Base-by-base conservation (phyloP, 306 rosid species). In the Pterocarpus santalinus region DNA sequence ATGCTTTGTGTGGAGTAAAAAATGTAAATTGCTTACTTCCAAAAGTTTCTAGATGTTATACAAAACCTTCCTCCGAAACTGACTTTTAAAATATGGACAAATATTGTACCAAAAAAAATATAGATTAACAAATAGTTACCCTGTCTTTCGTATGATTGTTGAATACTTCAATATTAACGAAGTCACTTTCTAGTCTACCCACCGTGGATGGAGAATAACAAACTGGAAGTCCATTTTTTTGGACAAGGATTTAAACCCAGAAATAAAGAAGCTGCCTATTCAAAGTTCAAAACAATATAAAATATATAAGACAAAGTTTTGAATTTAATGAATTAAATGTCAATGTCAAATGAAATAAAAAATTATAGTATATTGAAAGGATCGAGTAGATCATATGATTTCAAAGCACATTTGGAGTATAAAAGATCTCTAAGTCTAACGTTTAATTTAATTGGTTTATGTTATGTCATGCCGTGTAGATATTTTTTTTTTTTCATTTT, bases 91-190 rank as follows among this genome's bases (percentile, higher is more conserved):
- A 72, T n/a, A 41, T 11, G 33, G 15, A 69, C 47, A 38, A 52
- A 70, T 46, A 7, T 46, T 46, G 9, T 46, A 46, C 56, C 16
- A 3, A 52, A 52, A 52, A 52, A 12, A 10, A 47, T 3, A 72
- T 12, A 44, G 5, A 47, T 22, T 22, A n/a, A 69, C 28, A 43
- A 63, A 76, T 63, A 47, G 57, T 57, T 46, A 67, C 78, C 72
- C 11, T 32, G 22, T 49, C 44, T 62, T 69, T 22, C 16, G 65
- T 47, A 12, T 30, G 7, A 39, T 47, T 8, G 33, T 70, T 71
- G 78, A 71, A 60, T 34, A 34, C 77, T 70, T 70, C 65, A 80
- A 80, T 39, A 10, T 16, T 55, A 70, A 33, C 34, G 35, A 51
- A 44, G 46, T 51, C 64, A 60, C 32, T 41, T 41, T 81, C 52